phyloP scores from a whole-genome alignment of 805 yeast species.

The Nakazawaea anatomiae region DNA sequence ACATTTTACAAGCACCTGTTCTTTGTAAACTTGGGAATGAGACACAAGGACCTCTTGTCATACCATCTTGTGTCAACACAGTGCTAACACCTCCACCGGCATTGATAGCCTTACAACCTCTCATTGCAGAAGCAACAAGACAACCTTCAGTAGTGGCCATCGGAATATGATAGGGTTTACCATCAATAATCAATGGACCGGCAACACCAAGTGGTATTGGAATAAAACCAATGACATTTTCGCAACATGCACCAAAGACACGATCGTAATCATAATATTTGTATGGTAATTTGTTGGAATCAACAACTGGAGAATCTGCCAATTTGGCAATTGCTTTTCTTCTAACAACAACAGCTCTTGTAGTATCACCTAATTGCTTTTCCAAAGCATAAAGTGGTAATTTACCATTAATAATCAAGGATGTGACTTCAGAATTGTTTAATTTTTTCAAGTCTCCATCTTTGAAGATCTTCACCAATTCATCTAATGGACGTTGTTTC shows the following conservation, averaged over 20 bases:
- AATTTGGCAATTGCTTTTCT: slow-evolving; percentile 84
- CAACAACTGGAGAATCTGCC: slow-evolving; percentile 77
- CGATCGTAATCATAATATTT: slow-evolving; percentile 85
- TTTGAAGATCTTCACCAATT: slow-evolving; percentile 55
- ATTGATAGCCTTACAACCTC: slow-evolving; percentile 98
- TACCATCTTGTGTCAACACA: slow-evolving; percentile 91
- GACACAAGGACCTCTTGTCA: slow-evolving; percentile 99
- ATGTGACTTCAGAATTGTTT: slow-evolving; percentile 65
- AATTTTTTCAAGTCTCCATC: slow-evolving; percentile 66
- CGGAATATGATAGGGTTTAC: slow-evolving; percentile 83
- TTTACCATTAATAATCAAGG: slow-evolving; percentile 67
- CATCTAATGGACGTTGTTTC: slow-evolving; percentile 52
- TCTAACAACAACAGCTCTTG: slow-evolving; percentile 91
- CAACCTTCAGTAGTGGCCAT: slow-evolving; percentile 99
- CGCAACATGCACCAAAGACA: slow-evolving; percentile 98
- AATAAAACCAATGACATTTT: slow-evolving; percentile 93
- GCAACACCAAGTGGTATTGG: slow-evolving; percentile 98
- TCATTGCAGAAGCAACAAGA: slow-evolving; percentile 95
- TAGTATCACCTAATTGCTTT: slow-evolving; percentile 80
- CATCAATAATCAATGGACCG: slow-evolving; percentile 92
- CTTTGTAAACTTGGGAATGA: slow-evolving; percentile 74
- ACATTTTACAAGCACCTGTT: slow-evolving; percentile 91
- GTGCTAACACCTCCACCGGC: slow-evolving; percentile 95
- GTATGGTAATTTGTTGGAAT: slow-evolving; percentile 70
- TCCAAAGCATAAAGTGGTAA: slow-evolving; percentile 92